Percentiles rank a stretch among this genome's conserved stretches.
Evolutionary conservation across 345 rosid species (phyloP).

Genomic region (Salix brachista): DNA sequence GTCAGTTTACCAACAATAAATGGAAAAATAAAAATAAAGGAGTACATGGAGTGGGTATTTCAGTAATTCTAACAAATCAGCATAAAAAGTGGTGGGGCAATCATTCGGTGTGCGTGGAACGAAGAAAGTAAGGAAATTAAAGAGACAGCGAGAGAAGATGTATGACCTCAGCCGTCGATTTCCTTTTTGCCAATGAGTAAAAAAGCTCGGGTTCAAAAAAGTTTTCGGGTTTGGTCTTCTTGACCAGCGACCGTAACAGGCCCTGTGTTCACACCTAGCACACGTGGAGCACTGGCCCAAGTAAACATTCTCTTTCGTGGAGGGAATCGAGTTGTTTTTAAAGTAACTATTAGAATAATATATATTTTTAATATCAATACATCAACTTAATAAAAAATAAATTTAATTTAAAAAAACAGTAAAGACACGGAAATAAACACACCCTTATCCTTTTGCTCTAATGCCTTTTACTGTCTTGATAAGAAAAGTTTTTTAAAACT

Average conservation of each 20-base stretch:
- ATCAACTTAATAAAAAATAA: no score
- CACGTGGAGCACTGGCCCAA: constrained; percentile 24
- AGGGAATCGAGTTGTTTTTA: neutral
- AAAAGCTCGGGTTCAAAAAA: neutral
- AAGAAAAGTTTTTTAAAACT: no score
- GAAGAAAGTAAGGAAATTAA: neutral
- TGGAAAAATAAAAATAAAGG: neutral
- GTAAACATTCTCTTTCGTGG: constrained; percentile 15
- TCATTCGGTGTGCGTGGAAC: constrained; percentile 38
- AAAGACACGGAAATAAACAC: neutral
- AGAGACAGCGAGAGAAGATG: neutral
- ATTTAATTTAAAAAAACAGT: no score
- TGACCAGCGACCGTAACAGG: constrained; percentile 30
- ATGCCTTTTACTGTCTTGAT: neutral
- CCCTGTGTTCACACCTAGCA: constrained; percentile 36
- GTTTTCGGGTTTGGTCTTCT: constrained; percentile 17
- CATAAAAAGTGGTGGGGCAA: constrained; percentile 36
- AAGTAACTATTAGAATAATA: no score
- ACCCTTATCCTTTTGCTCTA: neutral
- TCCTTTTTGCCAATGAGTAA: neutral
- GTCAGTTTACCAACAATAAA: neutral
- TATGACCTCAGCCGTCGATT: constrained; percentile 38
- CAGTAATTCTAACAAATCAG: constrained; percentile 40
- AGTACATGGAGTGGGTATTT: constrained; percentile 13
- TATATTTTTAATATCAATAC: no score